Base-by-base conservation (phyloP, 2,329 filamentous ascomycete genomes). In the Fusarium duplospermum region DNA sequence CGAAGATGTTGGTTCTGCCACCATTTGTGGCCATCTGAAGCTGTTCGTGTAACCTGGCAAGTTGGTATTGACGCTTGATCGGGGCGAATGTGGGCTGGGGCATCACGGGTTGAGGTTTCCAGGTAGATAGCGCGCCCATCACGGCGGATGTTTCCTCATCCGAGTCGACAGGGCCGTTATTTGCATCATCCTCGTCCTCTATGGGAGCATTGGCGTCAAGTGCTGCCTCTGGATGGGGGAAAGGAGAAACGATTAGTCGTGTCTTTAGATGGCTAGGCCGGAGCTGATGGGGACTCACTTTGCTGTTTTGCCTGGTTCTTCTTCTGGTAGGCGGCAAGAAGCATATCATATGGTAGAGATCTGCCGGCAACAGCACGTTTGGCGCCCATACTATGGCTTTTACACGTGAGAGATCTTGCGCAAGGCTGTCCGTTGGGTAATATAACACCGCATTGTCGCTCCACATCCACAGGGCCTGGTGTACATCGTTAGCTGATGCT, bases 231-330 rank as follows among this genome's bases (percentile, higher is more conserved):
- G 62, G 38, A 58, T 27, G 52, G 33, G 36, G 40, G 24, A 24
- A 76, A 76, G 60, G 36, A 58, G 57, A 10, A 50, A 78, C 76
- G 33, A 36, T 69, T 27, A 68, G 68, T 56, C 29, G 7, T n/a
- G 31, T 5, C 38, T 59, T n/a, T 29, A 5, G n/a, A 50, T n/a
- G 16, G 22, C 6, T 35, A 40, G 27, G 22, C 10, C 14, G 18
- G 14, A 18, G 22, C 13, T 13, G 6, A 27, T 42, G 18, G 63
- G 42, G 50, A 89, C 92, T 84, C 87, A 95, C 94, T 97, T 83
- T 98, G 96, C 85, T 98, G 94, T 80, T 98, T 97, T 24, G 96
- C 96, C 83, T 98, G 96, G 79, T 99, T 99, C 87, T 98, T 98
- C 88, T 98, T 98, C 82, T 96, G 94, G 79, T 96, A 96, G 9